Evolutionary conservation across 768 basidiomycete genomes (phyloP).

Genomic region (Rhizopogon sp.): DNA sequence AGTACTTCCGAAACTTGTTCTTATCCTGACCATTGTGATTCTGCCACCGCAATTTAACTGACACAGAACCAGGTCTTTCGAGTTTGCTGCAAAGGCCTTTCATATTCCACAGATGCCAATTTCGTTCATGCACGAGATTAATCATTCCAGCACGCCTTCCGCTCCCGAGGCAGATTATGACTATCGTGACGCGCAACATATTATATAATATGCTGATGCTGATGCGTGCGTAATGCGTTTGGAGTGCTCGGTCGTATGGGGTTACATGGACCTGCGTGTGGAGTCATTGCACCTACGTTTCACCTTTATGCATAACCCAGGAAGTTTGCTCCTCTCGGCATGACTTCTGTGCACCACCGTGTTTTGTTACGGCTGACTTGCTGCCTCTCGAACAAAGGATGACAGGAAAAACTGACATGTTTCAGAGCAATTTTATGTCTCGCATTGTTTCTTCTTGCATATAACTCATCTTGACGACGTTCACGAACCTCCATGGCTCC

Average conservation of each 20-base stretch:
- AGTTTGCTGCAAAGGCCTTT: too few species aligned
- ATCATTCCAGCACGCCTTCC: too few species aligned
- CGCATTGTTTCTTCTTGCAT: constrained; percentile 12
- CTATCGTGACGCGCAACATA: too few species aligned
- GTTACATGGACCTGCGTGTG: neutral
- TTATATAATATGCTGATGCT: neutral
- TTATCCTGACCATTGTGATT: neutral
- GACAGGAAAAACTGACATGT: constrained; percentile 11
- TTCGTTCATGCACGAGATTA: too few species aligned
- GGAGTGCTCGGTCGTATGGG: neutral
- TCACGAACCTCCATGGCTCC: constrained; percentile 16
- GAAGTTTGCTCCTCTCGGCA: neutral
- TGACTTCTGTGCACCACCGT: neutral
- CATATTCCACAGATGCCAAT: too few species aligned
- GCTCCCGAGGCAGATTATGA: neutral
- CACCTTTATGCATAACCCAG: neutral
- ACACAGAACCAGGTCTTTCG: neutral
- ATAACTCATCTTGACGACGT: constrained; percentile 3
- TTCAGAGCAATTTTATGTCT: constrained; percentile 6
- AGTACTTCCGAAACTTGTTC: neutral
- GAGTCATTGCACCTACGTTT: neutral
- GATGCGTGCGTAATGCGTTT: neutral
- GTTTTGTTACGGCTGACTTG: neutral
- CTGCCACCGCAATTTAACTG: neutral
- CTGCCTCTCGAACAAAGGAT: too few species aligned